Evolutionary conservation across 495 filamentous ascomycete genomes (phyloP).

Genomic region (Trichocladium antarcticum): DNA sequence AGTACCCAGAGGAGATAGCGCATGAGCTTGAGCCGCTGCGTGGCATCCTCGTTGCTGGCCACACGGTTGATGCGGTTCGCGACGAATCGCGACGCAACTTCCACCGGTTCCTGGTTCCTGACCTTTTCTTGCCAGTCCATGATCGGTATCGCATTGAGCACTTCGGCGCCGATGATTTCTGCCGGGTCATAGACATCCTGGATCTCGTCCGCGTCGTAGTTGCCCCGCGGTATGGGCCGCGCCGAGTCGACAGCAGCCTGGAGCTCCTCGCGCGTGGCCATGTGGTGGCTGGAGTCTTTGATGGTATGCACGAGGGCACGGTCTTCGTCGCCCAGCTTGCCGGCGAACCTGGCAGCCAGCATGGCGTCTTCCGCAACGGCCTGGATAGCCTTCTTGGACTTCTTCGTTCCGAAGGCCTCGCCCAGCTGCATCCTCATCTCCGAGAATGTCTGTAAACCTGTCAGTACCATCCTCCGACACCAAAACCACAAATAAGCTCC

Average conservation of each 20-base stretch:
- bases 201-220: conserved; percentile 59
- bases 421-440: conserved; percentile 61
- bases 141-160: conserved; percentile 50
- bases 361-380: conserved; percentile 73
- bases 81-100: conserved; percentile 55
- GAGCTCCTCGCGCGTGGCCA: conserved; percentile 51
- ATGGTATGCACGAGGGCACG: conserved; percentile 53
- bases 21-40: conserved; percentile 49
- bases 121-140: conserved; percentile 66
- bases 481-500: conserved; percentile 11
- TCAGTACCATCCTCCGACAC: conserved; percentile 13
- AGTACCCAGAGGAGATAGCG: conserved; percentile 56
- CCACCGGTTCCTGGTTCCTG: conserved; percentile 43
- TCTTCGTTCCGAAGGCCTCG: conserved; percentile 86
- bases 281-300: conserved; percentile 43
- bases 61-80: conserved; percentile 48
- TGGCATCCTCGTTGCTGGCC: conserved; percentile 45
- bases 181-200: conserved; percentile 72
- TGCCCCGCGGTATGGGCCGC: conserved; percentile 69
- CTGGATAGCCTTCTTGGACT: conserved; percentile 74
- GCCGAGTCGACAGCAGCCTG: conserved; percentile 53
- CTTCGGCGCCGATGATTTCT: conserved; percentile 51
- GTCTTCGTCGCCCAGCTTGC: conserved; percentile 44
- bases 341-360: conserved; percentile 27
- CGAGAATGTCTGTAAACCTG: conserved; percentile 39